phyloP scores from a whole-genome alignment of 1,284 basidiomycete genomes.

The Acaromyces ingoldii region DNA sequence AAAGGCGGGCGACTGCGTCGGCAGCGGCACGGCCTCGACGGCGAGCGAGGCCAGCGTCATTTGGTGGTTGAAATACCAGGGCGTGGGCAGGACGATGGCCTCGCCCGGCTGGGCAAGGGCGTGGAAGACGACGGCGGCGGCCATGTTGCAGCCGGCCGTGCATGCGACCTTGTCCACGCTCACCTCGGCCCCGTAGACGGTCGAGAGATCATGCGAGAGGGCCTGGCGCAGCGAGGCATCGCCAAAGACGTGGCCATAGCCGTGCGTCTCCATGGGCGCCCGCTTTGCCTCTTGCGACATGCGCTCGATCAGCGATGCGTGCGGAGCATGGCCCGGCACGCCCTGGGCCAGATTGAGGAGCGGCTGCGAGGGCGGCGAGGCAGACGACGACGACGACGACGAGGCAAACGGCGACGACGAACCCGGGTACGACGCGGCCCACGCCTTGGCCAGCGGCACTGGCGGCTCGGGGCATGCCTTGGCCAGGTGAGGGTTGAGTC shows the following conservation, averaged over 20 bases:
- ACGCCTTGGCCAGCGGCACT: slow-evolving; percentile 7
- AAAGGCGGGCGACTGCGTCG: slow-evolving; percentile 61
- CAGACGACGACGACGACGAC: background rate
- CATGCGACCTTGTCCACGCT: slow-evolving; percentile 45
- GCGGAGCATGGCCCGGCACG: slow-evolving; percentile 32
- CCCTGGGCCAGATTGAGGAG: slow-evolving; percentile 42
- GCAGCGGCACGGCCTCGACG: slow-evolving; percentile 60
- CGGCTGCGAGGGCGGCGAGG: slow-evolving; percentile 3
- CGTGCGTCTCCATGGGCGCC: slow-evolving; percentile 51
- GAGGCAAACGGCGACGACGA: slow-evolving; percentile 3
- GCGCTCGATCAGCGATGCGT: slow-evolving; percentile 16
- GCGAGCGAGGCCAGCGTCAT: slow-evolving; percentile 61
- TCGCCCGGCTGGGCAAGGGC: slow-evolving; percentile 67
- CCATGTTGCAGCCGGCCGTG: slow-evolving; percentile 67
- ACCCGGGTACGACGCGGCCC: slow-evolving; percentile 8
- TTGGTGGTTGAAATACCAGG: slow-evolving; percentile 56
- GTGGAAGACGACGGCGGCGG: slow-evolving; percentile 64
- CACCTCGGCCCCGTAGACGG: slow-evolving; percentile 58
- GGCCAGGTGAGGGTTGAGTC: background rate
- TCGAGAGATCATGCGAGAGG: slow-evolving; percentile 64
- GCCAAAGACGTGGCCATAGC: slow-evolving; percentile 67
- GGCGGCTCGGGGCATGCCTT: slow-evolving; percentile 7
- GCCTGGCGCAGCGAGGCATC: slow-evolving; percentile 61
- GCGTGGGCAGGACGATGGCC: slow-evolving; percentile 71
- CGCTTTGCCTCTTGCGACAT: slow-evolving; percentile 9